These are phyloP conservation scores for Trichoderma breve DNA, from an alignment of 2,329 filamentous ascomycete species.

Conservation along the genomic window DNA sequence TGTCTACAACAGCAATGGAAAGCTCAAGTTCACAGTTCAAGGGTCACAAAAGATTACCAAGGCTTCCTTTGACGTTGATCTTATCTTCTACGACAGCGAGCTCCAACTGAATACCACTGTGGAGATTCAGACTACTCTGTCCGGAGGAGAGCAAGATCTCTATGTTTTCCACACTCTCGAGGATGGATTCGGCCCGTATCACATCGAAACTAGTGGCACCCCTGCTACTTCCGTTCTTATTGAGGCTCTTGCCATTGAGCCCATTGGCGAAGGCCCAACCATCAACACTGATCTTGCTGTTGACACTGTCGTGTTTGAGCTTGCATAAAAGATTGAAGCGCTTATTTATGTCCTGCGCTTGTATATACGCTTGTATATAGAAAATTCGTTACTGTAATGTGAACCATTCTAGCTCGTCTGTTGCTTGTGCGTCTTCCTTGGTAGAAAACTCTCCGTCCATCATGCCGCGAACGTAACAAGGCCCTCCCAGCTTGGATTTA, in stretches of 20 bases:
- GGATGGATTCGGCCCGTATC: background rate
- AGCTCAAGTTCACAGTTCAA: background rate
- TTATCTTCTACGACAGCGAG: background rate
- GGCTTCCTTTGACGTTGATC: background rate
- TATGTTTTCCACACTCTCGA: slow-evolving; percentile 4
- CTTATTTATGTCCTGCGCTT: background rate
- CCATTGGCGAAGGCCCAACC: slow-evolving; percentile 6
- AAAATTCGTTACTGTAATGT: background rate
- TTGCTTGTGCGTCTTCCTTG: background rate
- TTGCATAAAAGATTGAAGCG: background rate
- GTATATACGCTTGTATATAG: background rate
- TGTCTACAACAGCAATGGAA: slow-evolving; percentile 1
- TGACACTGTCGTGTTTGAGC: background rate
- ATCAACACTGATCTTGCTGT: slow-evolving; percentile 3
- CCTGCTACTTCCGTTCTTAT: background rate
- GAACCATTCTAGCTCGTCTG: slow-evolving; percentile 9
- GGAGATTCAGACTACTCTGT: background rate
- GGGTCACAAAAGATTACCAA: background rate
- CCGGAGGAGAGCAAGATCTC: background rate
- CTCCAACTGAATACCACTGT: background rate
- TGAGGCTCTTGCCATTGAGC: background rate
- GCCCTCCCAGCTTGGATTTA: background rate
- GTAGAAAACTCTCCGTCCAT: background rate
- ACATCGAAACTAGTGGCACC: background rate
- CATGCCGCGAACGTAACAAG: background rate